Percentiles rank a stretch among this genome's conserved stretches.
Evolutionary conservation across 2,329 filamentous ascomycete genomes (phyloP).

Genomic region (Neurospora sp.): DNA sequence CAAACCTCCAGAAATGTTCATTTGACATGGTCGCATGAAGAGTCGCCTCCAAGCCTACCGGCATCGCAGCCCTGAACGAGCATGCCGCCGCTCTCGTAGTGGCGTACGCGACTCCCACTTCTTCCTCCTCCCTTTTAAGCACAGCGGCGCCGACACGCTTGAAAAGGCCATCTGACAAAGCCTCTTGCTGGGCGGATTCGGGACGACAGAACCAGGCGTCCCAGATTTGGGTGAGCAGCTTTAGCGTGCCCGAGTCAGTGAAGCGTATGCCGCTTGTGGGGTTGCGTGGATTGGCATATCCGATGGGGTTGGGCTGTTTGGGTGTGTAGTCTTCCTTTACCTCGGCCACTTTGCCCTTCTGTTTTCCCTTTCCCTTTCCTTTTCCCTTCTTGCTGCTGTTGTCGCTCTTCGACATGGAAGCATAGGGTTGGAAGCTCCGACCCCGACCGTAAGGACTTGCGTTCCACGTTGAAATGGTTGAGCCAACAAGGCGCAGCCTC

Average conservation of each 20-base stretch:
- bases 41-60: background rate
- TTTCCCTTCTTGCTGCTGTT: background rate
- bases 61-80: background rate
- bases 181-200: background rate
- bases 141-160: background rate
- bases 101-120: background rate
- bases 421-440: background rate
- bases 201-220: background rate
- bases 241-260: background rate
- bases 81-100: background rate
- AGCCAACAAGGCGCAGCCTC: slow-evolving; percentile 29
- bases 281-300: background rate
- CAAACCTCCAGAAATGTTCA: background rate
- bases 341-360: background rate
- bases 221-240: background rate
- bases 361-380: background rate
- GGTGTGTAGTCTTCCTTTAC: background rate
- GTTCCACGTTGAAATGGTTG: slow-evolving; percentile 33
- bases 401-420: background rate
- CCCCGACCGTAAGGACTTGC: slow-evolving; percentile 28
- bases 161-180: background rate
- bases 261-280: background rate
- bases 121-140: background rate
- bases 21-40: background rate
- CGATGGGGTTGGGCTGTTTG: background rate